Evolutionary conservation across 441 rosid genomes (phyloP), one percentile per base, ranked within the genome.

Genomic region (Bruguiera hainesii): DNA sequence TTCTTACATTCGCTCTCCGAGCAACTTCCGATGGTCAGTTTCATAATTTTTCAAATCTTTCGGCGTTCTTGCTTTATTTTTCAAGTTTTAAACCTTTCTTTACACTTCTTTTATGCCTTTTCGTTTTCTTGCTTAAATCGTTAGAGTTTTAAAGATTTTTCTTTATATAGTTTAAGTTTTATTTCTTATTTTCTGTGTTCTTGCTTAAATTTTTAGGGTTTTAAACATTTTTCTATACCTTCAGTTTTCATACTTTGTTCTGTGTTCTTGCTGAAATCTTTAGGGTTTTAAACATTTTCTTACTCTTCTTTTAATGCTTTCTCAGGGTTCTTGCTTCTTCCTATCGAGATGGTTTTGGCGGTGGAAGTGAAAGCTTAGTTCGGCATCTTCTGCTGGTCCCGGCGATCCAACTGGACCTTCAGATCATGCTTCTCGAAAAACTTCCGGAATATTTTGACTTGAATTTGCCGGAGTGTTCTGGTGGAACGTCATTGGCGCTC

Each of bases 301-400:
- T 42, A 13, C 48, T 13, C 0, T 37, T 52, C 18, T 25, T 64
- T 52, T 42, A 29, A 39, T 31, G 18, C 5, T 53, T 62, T 21
- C 63, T 55, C 60, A 89, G 98, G 84, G 81, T 88, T 58, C 80
- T 91, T 50, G 67, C 76, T 28, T 65, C 87, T 62, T 81, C 80
- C 26, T 73, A 76, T 56, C 75, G 79, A 5, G 74, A 79, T 20
- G 18, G 48, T 11, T 42, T 11, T 26, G 72, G 78, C 56, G 19
- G 35, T 55, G 76, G 87, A 76, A 80, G 72, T 63, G 85, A 80
- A 52, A 85, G 89, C 68, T 73, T 91, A 68, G 72, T 79, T 2
- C 86, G 94, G 25, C 83, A 89, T 51, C 88, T 91, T 42, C 68
- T 91, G 63, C 81, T 91, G 53, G 92, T 91, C 28, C 81, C 89